Percentiles rank a stretch among this genome's conserved stretches.
phyloP scores from a whole-genome alignment of 805 yeast species.

The Wickerhamomyces chambardii region DNA sequence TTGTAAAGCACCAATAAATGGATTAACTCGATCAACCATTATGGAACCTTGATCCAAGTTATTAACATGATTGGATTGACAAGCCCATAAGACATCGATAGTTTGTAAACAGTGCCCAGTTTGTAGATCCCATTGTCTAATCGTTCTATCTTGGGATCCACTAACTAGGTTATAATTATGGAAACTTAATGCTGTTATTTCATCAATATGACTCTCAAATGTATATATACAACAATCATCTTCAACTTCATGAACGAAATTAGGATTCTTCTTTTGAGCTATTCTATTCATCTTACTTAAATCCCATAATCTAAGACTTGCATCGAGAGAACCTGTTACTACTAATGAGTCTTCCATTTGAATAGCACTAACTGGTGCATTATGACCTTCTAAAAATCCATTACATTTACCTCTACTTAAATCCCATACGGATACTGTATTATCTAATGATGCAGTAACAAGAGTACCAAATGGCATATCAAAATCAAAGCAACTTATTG shows the following conservation, averaged over 20 bases:
- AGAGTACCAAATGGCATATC: conserved; percentile 69
- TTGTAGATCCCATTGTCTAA: conserved; percentile 67
- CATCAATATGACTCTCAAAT: conserved; percentile 60
- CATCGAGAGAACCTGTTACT: conserved; percentile 55
- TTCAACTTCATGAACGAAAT: conserved; percentile 6
- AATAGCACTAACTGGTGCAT: conserved; percentile 48
- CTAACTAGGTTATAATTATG: conserved; percentile 47
- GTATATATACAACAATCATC: conserved; percentile 29
- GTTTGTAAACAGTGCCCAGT: conserved; percentile 65
- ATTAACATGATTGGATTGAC: conserved; percentile 19
- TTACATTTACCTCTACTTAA: conserved; percentile 42
- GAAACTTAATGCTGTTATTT: conserved; percentile 52
- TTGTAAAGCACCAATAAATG: conserved; percentile 59
- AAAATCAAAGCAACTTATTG: conserved; percentile 53
- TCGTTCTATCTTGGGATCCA: conserved; percentile 64
- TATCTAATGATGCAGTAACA: conserved; percentile 74
- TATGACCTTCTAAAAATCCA: conserved; percentile 52
- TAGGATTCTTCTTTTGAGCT: conserved; percentile 1
- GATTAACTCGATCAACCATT: conserved; percentile 13
- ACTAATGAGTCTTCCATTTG: conserved; percentile 43
- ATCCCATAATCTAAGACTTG: conserved; percentile 57
- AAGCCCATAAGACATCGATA: conserved; percentile 58
- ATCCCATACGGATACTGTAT: conserved; percentile 81
- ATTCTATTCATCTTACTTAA: conserved; percentile 20
- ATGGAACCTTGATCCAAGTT: conserved; percentile 5